A percentile compares a stretch with the other conserved stretches of the same genome.
phyloP scores from a whole-genome alignment of 75 land plant genomes.

The Gnetum montanum region DNA sequence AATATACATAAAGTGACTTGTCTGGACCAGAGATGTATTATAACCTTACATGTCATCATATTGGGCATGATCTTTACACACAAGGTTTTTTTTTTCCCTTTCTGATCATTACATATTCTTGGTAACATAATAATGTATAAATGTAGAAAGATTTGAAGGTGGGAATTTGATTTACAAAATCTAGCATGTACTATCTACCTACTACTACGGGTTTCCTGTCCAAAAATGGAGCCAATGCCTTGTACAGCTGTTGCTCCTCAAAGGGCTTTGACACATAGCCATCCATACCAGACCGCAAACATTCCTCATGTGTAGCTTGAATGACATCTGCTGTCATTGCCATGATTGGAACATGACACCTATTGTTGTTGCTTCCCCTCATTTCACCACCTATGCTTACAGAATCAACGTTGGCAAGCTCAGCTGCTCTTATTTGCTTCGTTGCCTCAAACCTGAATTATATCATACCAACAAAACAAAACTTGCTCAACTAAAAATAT shows the following conservation, averaged over 20 bases:
- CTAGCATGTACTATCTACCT: too few species aligned
- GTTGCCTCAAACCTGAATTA: slow-evolving; percentile 82
- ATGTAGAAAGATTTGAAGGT: too few species aligned
- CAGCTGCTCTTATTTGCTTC: slow-evolving; percentile 38
- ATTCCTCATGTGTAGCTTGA: slow-evolving; percentile 81
- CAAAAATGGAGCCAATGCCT: slow-evolving; percentile 55
- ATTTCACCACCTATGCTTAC: slow-evolving; percentile 10
- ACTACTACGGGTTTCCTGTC: not conserved
- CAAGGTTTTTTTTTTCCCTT: too few species aligned
- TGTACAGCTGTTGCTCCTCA: slow-evolving; percentile 73
- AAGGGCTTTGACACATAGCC: slow-evolving; percentile 93
- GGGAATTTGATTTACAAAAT: too few species aligned
- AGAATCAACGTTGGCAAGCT: slow-evolving; percentile 19
- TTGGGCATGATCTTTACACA: too few species aligned
- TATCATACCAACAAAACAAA: not conserved
- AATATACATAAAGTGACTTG: too few species aligned
- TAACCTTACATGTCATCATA: too few species aligned
- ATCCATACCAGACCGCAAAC: slow-evolving; percentile 78
- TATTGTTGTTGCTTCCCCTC: slow-evolving; percentile 7
- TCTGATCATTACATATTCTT: too few species aligned
- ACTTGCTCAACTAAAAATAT: too few species aligned
- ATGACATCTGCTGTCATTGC: slow-evolving; percentile 98
- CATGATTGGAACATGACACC: slow-evolving; percentile 75
- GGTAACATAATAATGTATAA: too few species aligned
- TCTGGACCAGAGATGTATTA: too few species aligned